A percentile compares a stretch with the other conserved stretches of the same genome.
These are phyloP conservation scores for Yamadazyma blattariae DNA, from an alignment of 1,139 yeast genomes.

Conservation along the genomic window DNA sequence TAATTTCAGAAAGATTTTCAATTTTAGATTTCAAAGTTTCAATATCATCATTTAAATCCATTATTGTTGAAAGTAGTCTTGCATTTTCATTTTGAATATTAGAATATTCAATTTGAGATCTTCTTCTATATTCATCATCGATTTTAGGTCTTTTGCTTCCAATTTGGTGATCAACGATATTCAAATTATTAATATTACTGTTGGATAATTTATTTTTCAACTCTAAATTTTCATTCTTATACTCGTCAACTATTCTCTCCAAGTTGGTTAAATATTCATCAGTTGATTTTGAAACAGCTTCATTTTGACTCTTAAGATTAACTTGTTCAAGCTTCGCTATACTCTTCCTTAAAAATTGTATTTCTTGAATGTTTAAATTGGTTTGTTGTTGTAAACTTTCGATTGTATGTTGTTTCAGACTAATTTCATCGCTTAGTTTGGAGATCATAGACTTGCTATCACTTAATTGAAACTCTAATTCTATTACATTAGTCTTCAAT, in stretches of 20 bases:
- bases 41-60: constrained; percentile 26
- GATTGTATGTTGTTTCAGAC: constrained; percentile 28
- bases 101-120: constrained; percentile 24
- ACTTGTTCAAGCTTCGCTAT: constrained; percentile 31
- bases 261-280: constrained; percentile 42
- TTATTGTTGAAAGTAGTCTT: constrained; percentile 35
- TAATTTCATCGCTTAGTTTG: constrained; percentile 16
- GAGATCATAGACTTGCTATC: too few species aligned
- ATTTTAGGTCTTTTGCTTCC: constrained; percentile 25
- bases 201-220: constrained; percentile 15
- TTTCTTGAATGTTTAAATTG: constrained; percentile 57
- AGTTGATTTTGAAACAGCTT: constrained; percentile 23
- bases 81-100: constrained; percentile 43
- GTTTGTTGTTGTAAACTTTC: constrained; percentile 53
- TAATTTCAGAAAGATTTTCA: constrained; percentile 18
- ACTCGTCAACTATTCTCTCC: constrained; percentile 53
- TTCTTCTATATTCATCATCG: constrained; percentile 19
- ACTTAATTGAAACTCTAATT: constrained; percentile 15
- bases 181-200: constrained; percentile 11
- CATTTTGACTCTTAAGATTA: constrained; percentile 19
- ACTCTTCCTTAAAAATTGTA: constrained; percentile 52
- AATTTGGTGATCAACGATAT: constrained; percentile 12
- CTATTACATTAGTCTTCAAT: constrained; percentile 12
- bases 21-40: constrained; percentile 10
- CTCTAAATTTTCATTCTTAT: constrained; percentile 50